Conservation (phyloP, 331 rosid genomes). For the Arachis monticola region DNA sequence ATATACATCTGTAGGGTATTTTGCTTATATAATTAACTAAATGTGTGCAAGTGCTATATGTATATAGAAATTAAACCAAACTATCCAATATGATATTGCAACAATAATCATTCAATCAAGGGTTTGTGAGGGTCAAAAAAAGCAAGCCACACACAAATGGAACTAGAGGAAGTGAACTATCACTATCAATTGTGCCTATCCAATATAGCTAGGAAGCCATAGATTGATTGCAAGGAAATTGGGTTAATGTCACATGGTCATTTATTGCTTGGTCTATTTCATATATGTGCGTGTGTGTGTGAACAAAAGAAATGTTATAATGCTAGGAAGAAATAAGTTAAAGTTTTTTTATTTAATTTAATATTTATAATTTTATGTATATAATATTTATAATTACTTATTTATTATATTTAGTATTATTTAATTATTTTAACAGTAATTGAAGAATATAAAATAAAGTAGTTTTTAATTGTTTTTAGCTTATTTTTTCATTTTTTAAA, state of each 20-base stretch:
- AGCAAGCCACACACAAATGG: neutral
- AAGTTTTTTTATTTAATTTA: no score
- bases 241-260: conserved; percentile 28
- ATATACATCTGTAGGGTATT: neutral
- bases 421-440: no score
- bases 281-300: no score
- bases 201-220: neutral
- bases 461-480: no score
- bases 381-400: no score
- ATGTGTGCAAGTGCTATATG: neutral
- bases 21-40: neutral
- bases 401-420: no score
- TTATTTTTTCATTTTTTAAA: no score
- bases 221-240: neutral
- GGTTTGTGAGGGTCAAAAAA: neutral
- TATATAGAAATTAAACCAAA: no score
- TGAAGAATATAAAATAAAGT: no score
- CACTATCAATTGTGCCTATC: neutral
- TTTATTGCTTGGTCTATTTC: conserved; percentile 15
- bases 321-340: no score
- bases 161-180: conserved; percentile 9
- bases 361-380: no score
- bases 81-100: neutral
- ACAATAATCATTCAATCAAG: neutral
- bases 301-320: no score